Evolutionary conservation across 2,329 filamentous ascomycete species (phyloP), one percentile per base, ranked within the genome.

Genomic region (Colletotrichum sp.): DNA sequence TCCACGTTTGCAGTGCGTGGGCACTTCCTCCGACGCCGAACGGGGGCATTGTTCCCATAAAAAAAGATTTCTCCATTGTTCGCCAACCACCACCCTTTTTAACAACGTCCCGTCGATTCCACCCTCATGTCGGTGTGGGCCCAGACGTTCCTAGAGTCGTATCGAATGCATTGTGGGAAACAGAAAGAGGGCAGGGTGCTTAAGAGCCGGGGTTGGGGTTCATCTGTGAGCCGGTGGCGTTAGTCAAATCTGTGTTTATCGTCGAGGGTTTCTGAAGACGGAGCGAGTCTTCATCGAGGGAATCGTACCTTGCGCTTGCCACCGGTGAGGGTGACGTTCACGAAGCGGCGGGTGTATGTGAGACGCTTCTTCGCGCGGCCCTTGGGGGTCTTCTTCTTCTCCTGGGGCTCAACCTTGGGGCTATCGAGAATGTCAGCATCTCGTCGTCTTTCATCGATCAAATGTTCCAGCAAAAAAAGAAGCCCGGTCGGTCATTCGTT

Each of bases 371-470:
- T 95, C 83, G 96, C 96, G 86, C 96, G 96, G 86, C 96, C 96
- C 93, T 98, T 98, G 87, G 96, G 96, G 83, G 90, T 92, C 95
- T 99, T 98, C 90, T 95, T 91, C 94, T 98, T 98, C 94, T 98
- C 96, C 89, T 96, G 94, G 77, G 91, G 89, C 89, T 97, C 95
- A 88, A 96, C 94, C 94, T 96, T 77, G 69, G 77, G 77, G 75
- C 77, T 78, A 52, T 69, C 39, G 67, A 63, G 34, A 49, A 36
- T 22, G 74, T 76, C 74, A 76, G 74, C 65, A 61, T 65, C 64
- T 32, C 27, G 25, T 44, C 15, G 22, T 25, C n/a, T 71, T 61
- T 22, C 15, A 16, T 73, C 49, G 27, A 59, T 69, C 27, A 73
- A 27, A 22, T 13, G 6, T 49, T n/a, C 13, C 25, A 55, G 12